A percentile compares a stretch with the other conserved stretches of the same genome.
Conservation (phyloP, 139 green algal species). For the Volvox reticuliferus region DNA sequence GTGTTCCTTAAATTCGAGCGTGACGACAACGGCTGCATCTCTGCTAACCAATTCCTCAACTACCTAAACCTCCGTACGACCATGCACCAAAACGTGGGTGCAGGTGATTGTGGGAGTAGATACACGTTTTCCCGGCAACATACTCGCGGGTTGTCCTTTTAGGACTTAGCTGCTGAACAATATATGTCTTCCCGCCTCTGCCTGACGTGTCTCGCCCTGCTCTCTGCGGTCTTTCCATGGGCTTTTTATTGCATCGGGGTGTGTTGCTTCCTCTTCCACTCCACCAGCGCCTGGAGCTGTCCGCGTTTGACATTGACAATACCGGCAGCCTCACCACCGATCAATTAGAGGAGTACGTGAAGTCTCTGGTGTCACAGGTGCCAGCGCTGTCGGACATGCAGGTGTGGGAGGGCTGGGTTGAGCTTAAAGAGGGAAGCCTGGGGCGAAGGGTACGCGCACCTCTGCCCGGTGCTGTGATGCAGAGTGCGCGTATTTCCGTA, state of each 20-base stretch:
- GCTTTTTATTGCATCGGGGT: no score
- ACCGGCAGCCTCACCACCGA: constrained; percentile 60
- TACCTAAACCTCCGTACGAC: constrained; percentile 68
- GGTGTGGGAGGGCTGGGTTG: background rate
- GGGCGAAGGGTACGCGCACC: no score
- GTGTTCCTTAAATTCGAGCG: constrained; percentile 73
- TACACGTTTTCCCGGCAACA: no score
- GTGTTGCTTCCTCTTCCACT: background rate
- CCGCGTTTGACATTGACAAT: constrained; percentile 61
- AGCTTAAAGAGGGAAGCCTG: no score
- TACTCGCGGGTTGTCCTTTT: background rate
- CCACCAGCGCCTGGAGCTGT: constrained; percentile 68
- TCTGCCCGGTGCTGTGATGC: no score
- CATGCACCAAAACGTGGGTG: constrained; percentile 59
- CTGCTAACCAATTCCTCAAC: constrained; percentile 63
- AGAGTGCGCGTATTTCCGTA: no score
- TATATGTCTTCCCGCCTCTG: no score
- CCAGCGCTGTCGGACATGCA: constrained; percentile 57
- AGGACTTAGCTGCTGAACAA: background rate
- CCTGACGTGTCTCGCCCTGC: no score
- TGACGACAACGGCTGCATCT: constrained; percentile 69
- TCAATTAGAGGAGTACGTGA: constrained; percentile 73
- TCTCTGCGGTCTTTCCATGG: no score
- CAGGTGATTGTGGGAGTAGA: no score
- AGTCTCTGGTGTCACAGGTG: constrained; percentile 49